Evolutionary conservation across 1,284 basidiomycete species (phyloP), one percentile per base, ranked within the genome.

Genomic region (Inonotus hispidus): DNA sequence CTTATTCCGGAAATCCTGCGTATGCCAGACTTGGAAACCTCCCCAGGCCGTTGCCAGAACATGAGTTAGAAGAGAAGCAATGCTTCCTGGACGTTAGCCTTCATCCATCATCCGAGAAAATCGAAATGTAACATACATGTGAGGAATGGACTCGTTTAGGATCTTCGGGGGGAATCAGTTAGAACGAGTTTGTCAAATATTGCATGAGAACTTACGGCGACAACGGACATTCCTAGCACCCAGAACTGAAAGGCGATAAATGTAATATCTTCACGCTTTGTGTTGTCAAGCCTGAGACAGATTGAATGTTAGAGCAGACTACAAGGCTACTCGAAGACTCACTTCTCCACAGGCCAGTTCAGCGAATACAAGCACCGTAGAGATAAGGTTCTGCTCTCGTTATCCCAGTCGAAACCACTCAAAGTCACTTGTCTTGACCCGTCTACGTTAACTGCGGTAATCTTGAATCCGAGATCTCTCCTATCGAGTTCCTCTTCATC

Each of bases 201-300:
- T 5, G 14, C 23, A 35, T 47, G 21, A 4, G 16, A 10, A 67
- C 73, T 66, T 45, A 79, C 77, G 3, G 89, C 90, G 50, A 90
- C 85, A 43, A 88, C 66, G 3, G 88, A 90, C 84, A 92, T 88
- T 39, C 86, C 88, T 23, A 92, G 74, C 1, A 90, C 82, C 90
- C 90, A 92, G 60, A 89, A 74, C 66, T 91, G 88, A 75, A 91
- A 92, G 10, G 79, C 78, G 54, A 91, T 84, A 70, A 91, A 90
- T 14, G 85, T 79, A 62, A 89, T 73, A 67, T 92, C 90, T 69
- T 91, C 88, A 25, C 90, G 84, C 68, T 88, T 82, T 21, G 87
- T 89, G 68, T 90, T 82, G 59, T 76, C 75, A 56, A 91, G 77
- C 35, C 88, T 90, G 63, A 21, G 63, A 50, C 41, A 43, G 46